These are phyloP conservation scores for Spiromastix sp. DNA, from an alignment of 2,329 filamentous ascomycete genomes.

Conservation along the genomic window DNA sequence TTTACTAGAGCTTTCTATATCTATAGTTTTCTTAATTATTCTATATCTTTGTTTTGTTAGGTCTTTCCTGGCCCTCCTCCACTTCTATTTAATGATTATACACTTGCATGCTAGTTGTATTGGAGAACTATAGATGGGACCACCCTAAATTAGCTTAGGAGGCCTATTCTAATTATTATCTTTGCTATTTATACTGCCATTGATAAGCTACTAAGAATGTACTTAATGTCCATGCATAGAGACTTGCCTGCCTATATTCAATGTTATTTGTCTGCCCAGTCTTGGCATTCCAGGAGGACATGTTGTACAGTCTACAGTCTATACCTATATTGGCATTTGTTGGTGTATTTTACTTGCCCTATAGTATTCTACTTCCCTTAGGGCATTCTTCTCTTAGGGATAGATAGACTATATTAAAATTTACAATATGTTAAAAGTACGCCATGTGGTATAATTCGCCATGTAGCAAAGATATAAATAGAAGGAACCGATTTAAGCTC, in stretches of 20 bases:
- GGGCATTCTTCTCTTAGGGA: too few relatives aligned
- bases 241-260: conserved; percentile 17
- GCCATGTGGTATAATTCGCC: too few relatives aligned
- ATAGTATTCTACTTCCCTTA: too few relatives aligned
- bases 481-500: too few relatives aligned
- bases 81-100: conserved; percentile 17
- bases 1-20: conserved; percentile 4
- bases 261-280: conserved; percentile 13
- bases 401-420: too few relatives aligned
- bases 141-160: conserved; percentile 17
- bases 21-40: conserved; percentile 15
- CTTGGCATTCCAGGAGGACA: conserved; percentile 21
- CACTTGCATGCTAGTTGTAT: conserved; percentile 8
- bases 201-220: conserved; percentile 21
- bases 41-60: conserved; percentile 17
- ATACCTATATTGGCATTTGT: conserved; percentile 18
- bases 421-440: too few relatives aligned
- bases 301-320: conserved; percentile 19
- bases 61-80: conserved; percentile 15
- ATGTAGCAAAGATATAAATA: too few relatives aligned
- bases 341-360: too few relatives aligned
- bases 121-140: conserved; percentile 17
- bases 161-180: conserved; percentile 20
- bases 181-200: conserved; percentile 21
- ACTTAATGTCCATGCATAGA: conserved; percentile 19